Conservation (phyloP, 805 yeast genomes). For the Crinitomyces ghanaensis region DNA sequence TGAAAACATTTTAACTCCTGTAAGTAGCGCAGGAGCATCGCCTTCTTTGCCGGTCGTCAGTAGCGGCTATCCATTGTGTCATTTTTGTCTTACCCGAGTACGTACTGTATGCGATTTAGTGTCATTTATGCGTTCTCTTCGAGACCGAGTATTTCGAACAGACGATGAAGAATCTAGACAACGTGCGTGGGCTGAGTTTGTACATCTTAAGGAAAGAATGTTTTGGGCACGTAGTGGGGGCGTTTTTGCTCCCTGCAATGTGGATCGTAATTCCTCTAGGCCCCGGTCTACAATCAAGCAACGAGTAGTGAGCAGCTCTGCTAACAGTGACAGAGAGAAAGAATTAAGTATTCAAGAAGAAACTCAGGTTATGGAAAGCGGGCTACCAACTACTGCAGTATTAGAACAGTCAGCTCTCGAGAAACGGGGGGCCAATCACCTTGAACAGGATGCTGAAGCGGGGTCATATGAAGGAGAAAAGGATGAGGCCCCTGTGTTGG, state of each 20-base stretch:
- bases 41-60: slow-evolving; percentile 17
- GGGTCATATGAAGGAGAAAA: no score
- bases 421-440: no score
- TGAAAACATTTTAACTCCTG: slow-evolving; percentile 1
- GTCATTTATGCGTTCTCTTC: slow-evolving; percentile 59
- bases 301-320: no score
- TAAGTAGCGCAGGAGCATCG: background rate
- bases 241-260: slow-evolving; percentile 8
- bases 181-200: slow-evolving; percentile 53
- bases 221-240: slow-evolving; percentile 77
- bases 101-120: slow-evolving; percentile 77
- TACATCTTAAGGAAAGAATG: slow-evolving; percentile 55
- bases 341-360: no score
- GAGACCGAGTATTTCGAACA: slow-evolving; percentile 48
- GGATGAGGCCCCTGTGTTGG: no score
- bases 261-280: no score
- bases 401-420: no score
- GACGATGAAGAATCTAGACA: slow-evolving; percentile 30
- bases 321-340: no score
- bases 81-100: slow-evolving; percentile 66
- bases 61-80: slow-evolving; percentile 57
- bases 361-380: no score
- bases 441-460: no score
- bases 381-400: no score
- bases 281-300: no score